Base-by-base conservation (phyloP, 129 eudicot genomes). In the Heracleum sosnowskyi region DNA sequence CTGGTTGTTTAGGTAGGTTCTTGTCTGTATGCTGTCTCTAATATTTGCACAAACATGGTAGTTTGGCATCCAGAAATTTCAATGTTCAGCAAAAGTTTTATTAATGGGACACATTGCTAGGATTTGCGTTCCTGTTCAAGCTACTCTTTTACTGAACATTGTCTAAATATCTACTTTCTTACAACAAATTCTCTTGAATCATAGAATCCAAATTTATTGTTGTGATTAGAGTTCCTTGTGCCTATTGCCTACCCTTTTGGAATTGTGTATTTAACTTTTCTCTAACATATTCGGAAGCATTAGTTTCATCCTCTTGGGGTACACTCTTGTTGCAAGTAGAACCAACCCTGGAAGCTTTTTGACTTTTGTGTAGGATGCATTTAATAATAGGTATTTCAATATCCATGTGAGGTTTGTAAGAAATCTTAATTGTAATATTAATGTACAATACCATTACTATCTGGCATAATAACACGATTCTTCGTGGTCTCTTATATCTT, bases 1-100 rank as follows among this genome's bases (percentile, higher is more conserved):
- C 98, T 74, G 97, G 98, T 60, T 63, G 80, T 83, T 76, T 93
- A 83, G 98, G 97, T 93, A 80, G 35, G 78, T 68, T 73, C 40
- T 63, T 35, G 57, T 57, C n/a, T 51, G 41, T 79, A 37, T n/a
- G 33, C 17, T 31, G 31, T 28, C 22, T 34, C n/a, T 36, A 57
- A 55, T 13, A 46, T 11, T 24, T 13, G 16, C 46, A 17, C 47
- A 7, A 70, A 37, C 26, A 53, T 68, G 36, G 17, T 10, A n/a
- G 20, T 46, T 63, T 79, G 70, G 74, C 26, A n/a, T n/a, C 49
- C 33, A 7, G 15, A 26, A 26, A 55, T 63, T n/a, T 72, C 22
- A 40, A 0, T 24, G 41, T 36, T 70, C 7, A 7, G 7, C 15
- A 4, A 9, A 20, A 39, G 47, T 70, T 70, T 70, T 3, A 22